Conservation (phyloP, 2,329 filamentous ascomycete species). For the Xylogone sp. region DNA sequence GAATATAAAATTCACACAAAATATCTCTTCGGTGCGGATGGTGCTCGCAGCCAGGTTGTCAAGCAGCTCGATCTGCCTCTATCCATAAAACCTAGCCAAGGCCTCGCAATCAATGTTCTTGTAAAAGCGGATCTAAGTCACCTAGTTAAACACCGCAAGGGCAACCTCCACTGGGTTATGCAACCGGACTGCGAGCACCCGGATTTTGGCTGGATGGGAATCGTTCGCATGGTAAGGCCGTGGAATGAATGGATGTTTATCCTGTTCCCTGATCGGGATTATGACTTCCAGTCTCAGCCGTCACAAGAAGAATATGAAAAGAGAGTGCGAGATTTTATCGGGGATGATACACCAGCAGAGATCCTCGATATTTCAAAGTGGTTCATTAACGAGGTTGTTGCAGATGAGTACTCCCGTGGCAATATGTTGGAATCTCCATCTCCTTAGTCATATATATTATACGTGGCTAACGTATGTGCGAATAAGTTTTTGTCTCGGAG, state of each 20-base stretch:
- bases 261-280: constrained; percentile 38
- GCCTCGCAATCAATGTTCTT: constrained; percentile 43
- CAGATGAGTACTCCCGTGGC: neutral
- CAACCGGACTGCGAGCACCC: constrained; percentile 48
- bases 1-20: constrained; percentile 42
- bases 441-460: too few species aligned
- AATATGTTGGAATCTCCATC: constrained; percentile 1
- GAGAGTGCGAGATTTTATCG: constrained; percentile 49
- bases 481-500: constrained; percentile 46
- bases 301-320: constrained; percentile 40
- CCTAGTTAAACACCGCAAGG: constrained; percentile 42
- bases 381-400: constrained; percentile 4
- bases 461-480: too few species aligned
- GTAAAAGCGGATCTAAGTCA: constrained; percentile 45
- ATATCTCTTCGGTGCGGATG: constrained; percentile 56
- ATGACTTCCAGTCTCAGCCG: constrained; percentile 32
- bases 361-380: neutral
- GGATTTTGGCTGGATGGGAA: constrained; percentile 43
- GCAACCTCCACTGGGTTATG: constrained; percentile 57
- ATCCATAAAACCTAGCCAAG: constrained; percentile 37
- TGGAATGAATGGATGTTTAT: constrained; percentile 59
- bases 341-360: constrained; percentile 23
- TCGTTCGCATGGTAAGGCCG: constrained; percentile 57
- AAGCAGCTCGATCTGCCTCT: constrained; percentile 40
- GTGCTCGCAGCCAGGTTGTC: constrained; percentile 39